Evolutionary conservation across 192 early-diverging fungal species (phyloP).

Genomic region (Backusella circina): DNA sequence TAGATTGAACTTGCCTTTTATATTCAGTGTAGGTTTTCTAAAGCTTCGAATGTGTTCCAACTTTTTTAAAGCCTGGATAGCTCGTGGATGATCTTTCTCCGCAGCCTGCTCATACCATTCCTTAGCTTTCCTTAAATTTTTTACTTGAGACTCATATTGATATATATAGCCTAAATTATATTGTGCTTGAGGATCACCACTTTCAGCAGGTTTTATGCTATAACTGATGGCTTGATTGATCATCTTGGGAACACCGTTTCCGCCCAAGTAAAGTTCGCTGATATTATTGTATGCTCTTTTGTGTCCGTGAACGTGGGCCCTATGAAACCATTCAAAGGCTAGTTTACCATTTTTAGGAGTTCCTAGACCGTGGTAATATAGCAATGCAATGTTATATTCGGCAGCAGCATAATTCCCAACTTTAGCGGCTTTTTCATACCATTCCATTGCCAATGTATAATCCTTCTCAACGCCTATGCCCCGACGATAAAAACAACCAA

Average conservation of each 20-base stretch:
- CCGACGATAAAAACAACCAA: not conserved
- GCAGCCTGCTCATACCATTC: not conserved
- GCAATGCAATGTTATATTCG: not conserved
- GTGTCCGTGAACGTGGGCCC: not conserved
- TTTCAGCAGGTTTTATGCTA: not conserved
- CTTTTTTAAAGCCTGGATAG: not conserved
- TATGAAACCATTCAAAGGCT: not conserved
- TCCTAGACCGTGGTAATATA: not conserved
- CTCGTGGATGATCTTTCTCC: not conserved
- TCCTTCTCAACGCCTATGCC: not conserved
- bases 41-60: not conserved
- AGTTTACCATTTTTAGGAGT: not conserved
- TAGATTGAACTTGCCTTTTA: too few relatives aligned
- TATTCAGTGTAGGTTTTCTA: too few relatives aligned
- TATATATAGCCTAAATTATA: not conserved
- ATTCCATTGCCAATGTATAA: not conserved
- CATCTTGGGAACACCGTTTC: not conserved
- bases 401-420: too few relatives aligned
- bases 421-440: not conserved
- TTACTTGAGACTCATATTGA: not conserved
- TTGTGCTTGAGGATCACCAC: not conserved
- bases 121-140: not conserved
- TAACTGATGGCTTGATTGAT: not conserved
- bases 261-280: not conserved
- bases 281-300: not conserved